Conservation (phyloP, 495 filamentous ascomycete species). For the Hypoxylon subgilvum region DNA sequence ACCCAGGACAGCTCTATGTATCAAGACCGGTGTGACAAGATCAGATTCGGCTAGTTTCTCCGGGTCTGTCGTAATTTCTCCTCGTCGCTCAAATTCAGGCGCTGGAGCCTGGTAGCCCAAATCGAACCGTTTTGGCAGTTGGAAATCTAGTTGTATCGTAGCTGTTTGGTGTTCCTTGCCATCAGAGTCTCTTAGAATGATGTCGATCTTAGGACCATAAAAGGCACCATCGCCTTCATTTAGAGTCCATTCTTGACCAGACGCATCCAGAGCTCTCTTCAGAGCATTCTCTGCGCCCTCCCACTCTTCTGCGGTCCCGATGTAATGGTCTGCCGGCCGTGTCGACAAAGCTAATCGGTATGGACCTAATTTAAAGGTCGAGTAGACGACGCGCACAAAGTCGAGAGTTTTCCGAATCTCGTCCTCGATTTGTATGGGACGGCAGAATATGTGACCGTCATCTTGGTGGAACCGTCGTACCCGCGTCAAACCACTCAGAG, state of each 20-base stretch:
- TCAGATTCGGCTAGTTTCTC: conserved; percentile 54
- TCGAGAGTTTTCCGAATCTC: conserved; percentile 81
- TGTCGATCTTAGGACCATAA: conserved; percentile 95
- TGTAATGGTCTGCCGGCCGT: conserved; percentile 74
- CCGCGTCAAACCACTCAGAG: conserved; percentile 83
- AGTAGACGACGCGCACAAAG: conserved; percentile 81
- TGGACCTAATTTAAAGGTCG: conserved; percentile 71
- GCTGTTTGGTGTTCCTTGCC: conserved; percentile 92
- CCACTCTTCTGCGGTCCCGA: conserved; percentile 83
- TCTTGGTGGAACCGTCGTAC: conserved; percentile 96
- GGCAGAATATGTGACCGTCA: conserved; percentile 94
- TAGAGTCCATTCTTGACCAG: conserved; percentile 69
- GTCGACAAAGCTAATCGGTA: conserved; percentile 84
- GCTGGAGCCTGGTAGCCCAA: conserved; percentile 80
- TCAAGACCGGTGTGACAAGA: conserved; percentile 75
- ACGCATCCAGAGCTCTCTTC: conserved; percentile 69
- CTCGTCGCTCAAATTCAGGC: conserved; percentile 67
- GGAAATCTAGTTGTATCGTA: conserved; percentile 93
- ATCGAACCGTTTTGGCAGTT: conserved; percentile 82
- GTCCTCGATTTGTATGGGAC: conserved; percentile 76
- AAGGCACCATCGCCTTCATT: conserved; percentile 90
- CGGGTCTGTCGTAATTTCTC: conserved; percentile 52
- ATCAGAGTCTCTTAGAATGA: conserved; percentile 79
- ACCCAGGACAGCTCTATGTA: conserved; percentile 88
- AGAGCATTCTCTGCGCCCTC: conserved; percentile 77